phyloP scores from a whole-genome alignment of 768 basidiomycete genomes.

The Mycena albidolilacea region DNA sequence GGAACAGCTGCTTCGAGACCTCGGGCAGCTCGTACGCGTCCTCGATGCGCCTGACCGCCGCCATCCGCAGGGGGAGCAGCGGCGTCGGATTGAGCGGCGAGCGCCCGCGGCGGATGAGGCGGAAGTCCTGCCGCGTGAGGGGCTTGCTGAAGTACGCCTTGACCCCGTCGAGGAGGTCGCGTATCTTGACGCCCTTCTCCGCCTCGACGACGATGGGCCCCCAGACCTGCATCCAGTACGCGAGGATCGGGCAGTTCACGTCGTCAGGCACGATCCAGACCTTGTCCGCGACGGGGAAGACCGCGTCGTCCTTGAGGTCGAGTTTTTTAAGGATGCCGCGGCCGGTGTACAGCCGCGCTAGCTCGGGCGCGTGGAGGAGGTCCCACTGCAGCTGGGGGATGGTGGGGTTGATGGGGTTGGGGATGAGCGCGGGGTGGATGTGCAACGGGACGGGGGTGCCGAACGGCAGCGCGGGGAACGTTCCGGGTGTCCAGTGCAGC shows the following conservation, averaged over 20 bases:
- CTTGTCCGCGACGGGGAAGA: constrained; percentile 48
- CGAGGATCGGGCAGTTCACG: constrained; percentile 47
- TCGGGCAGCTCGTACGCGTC: constrained; percentile 56
- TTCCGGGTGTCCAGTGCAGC: constrained; percentile 27
- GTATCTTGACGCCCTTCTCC: constrained; percentile 52
- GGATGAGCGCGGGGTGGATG: constrained; percentile 39
- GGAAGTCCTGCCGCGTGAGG: constrained; percentile 54
- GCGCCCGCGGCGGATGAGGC: constrained; percentile 42
- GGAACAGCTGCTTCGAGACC: constrained; percentile 56
- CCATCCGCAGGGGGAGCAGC: constrained; percentile 41
- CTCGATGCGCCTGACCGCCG: constrained; percentile 53
- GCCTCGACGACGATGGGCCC: constrained; percentile 61
- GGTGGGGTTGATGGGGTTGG: constrained; percentile 56
- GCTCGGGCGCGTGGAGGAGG: constrained; percentile 54
- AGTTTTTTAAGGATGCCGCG: constrained; percentile 47
- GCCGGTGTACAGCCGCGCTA: constrained; percentile 51
- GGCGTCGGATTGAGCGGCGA: constrained; percentile 37
- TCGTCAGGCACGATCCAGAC: constrained; percentile 58
- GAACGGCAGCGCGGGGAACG: constrained; percentile 37
- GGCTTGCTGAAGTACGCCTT: constrained; percentile 63
- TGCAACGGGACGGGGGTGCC: constrained; percentile 41
- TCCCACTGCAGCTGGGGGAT: constrained; percentile 60
- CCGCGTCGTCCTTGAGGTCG: constrained; percentile 51
- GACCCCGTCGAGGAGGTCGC: constrained; percentile 65
- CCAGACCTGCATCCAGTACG: constrained; percentile 63